phyloP scores from a whole-genome alignment of 148 eudicot species.

The Euryodendron excelsum region DNA sequence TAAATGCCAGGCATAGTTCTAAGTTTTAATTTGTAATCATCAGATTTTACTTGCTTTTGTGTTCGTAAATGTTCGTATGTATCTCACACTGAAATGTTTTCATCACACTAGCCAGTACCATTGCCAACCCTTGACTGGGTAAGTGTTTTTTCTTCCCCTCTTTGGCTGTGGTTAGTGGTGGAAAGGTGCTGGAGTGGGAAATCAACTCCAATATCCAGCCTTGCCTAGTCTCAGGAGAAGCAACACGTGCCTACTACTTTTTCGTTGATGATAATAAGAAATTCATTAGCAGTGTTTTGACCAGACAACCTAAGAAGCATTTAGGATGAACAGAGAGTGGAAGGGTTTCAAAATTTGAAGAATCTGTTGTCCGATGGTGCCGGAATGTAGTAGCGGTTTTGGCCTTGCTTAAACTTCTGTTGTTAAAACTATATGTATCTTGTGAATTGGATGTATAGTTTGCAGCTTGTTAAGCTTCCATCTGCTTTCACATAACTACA shows the following conservation, averaged over 20 bases:
- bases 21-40: not conserved
- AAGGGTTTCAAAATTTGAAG: not conserved
- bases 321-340: not conserved
- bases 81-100: not conserved
- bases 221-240: too few species aligned
- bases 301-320: not conserved
- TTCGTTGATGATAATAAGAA: too few species aligned
- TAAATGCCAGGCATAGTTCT: not conserved
- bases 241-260: too few species aligned
- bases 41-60: not conserved
- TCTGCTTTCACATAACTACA: not conserved
- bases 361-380: not conserved
- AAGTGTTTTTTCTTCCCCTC: too few species aligned
- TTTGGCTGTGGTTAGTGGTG: too few species aligned
- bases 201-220: too few species aligned
- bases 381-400: not conserved
- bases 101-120: not conserved
- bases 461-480: not conserved
- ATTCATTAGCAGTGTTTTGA: too few species aligned
- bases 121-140: not conserved
- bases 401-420: not conserved
- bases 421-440: not conserved
- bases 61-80: not conserved
- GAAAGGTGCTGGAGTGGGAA: too few species aligned
- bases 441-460: too few species aligned